These are phyloP conservation scores for Verruconis gallopava DNA, from an alignment of 2,329 filamentous ascomycete genomes.

Conservation along the genomic window DNA sequence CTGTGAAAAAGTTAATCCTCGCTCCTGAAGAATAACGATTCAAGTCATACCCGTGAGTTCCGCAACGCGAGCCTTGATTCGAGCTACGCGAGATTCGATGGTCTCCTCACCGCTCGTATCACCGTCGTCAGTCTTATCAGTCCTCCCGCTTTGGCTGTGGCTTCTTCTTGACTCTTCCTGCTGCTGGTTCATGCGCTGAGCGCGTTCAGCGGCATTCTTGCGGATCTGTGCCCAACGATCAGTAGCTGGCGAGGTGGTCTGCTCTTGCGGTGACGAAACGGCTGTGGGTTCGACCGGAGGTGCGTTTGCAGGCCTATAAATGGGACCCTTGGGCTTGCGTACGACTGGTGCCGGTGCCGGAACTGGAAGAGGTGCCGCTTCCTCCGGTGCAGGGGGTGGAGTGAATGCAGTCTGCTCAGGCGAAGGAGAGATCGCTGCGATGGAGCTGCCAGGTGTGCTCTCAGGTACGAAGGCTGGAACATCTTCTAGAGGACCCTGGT, in stretches of 20 bases:
- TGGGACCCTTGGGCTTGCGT: background rate
- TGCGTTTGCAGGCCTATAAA: background rate
- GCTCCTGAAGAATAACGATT: too few species aligned
- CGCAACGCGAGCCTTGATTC: slow-evolving; percentile 94
- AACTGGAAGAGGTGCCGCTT: background rate
- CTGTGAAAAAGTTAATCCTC: too few species aligned
- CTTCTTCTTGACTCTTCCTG: slow-evolving; percentile 35
- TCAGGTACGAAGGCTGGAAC: slow-evolving; percentile 69
- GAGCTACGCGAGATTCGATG: slow-evolving; percentile 89
- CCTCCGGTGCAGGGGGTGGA: background rate
- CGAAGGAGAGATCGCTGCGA: slow-evolving; percentile 3
- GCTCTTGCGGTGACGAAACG: slow-evolving; percentile 1
- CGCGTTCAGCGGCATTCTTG: slow-evolving; percentile 81
- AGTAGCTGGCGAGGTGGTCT: slow-evolving; percentile 23
- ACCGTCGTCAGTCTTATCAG: slow-evolving; percentile 57
- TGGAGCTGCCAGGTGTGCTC: slow-evolving; percentile 13
- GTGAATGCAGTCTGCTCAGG: slow-evolving; percentile 1
- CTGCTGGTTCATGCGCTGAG: slow-evolving; percentile 51
- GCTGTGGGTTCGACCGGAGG: background rate
- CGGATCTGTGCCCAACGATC: slow-evolving; percentile 95
- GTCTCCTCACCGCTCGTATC: slow-evolving; percentile 95
- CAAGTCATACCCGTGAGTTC: slow-evolving; percentile 63
- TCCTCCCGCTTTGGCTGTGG: slow-evolving; percentile 37
- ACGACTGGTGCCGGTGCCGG: background rate
- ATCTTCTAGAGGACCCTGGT: slow-evolving; percentile 77